These are phyloP conservation scores for Fusarium papillatum DNA, from an alignment of 2,329 filamentous ascomycete species.

Conservation along the genomic window DNA sequence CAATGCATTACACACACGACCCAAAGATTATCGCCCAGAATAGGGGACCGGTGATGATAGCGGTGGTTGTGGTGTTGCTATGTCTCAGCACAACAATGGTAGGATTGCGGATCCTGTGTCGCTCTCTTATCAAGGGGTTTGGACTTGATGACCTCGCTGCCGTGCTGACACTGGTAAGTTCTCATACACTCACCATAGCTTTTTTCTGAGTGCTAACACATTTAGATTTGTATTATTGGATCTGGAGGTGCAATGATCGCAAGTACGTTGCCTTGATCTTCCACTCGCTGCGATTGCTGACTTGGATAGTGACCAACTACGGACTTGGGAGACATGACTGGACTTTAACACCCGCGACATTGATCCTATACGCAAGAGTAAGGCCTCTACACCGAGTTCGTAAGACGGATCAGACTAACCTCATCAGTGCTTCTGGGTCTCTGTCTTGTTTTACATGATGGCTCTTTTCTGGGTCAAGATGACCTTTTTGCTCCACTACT, in stretches of 20 bases:
- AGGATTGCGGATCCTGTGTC: slow-evolving; percentile 24
- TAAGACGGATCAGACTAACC: background rate
- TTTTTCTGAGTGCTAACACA: background rate
- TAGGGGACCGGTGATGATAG: slow-evolving; percentile 2
- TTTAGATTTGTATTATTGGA: slow-evolving; percentile 21
- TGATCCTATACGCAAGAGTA: slow-evolving; percentile 16
- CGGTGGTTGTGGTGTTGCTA: background rate
- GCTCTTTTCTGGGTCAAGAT: slow-evolving; percentile 20
- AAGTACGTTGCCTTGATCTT: slow-evolving; percentile 7
- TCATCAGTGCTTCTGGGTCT: slow-evolving; percentile 23
- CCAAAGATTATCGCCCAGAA: background rate
- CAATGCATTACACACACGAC: background rate
- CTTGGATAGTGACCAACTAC: slow-evolving; percentile 25
- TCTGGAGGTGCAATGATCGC: slow-evolving; percentile 14
- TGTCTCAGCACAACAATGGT: slow-evolving; percentile 11
- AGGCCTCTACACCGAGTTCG: fast-evolving
- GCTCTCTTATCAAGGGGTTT: background rate
- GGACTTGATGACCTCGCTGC: slow-evolving; percentile 31
- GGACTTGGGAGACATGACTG: slow-evolving; percentile 20
- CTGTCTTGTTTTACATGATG: slow-evolving; percentile 15
- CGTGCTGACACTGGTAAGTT: slow-evolving; percentile 14
- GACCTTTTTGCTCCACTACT: slow-evolving; percentile 36
- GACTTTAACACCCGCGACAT: background rate
- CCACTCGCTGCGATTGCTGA: background rate
- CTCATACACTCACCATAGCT: background rate